Conservation (phyloP, 352 stramenopile genomes). For the Lagenidium sp. region DNA sequence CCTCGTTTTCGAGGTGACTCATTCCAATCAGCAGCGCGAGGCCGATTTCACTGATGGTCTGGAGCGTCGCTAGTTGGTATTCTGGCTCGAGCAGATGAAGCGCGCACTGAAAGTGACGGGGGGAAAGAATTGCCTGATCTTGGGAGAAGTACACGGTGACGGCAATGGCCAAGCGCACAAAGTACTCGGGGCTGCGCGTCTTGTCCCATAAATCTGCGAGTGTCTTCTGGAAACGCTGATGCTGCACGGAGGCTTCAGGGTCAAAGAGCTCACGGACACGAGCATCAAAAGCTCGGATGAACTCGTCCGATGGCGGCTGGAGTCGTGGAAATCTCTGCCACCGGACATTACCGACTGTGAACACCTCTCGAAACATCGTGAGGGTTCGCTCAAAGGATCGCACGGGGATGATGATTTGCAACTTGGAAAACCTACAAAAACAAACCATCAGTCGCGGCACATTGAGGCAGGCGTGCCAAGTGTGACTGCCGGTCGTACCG, state of each 20-base stretch:
- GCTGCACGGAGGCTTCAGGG: constrained; percentile 16
- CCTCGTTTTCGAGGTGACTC: constrained; percentile 63
- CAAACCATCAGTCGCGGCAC: too few relatives aligned
- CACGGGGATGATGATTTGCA: constrained; percentile 65
- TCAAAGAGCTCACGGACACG: constrained; percentile 30
- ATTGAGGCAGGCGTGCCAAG: too few relatives aligned
- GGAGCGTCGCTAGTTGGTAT: constrained; percentile 64
- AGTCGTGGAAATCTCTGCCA: constrained; percentile 14
- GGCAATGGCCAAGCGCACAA: constrained; percentile 41
- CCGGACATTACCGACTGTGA: constrained; percentile 27
- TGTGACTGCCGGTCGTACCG: constrained; percentile 35
- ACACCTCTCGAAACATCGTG: constrained; percentile 25
- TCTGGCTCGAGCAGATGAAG: constrained; percentile 58
- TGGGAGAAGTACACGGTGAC: constrained; percentile 36
- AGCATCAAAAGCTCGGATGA: constrained; percentile 27
- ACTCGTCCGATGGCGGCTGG: constrained; percentile 17
- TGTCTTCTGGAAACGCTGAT: constrained; percentile 32
- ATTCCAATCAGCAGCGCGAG: constrained; percentile 76
- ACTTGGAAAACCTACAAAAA: constrained; percentile 70
- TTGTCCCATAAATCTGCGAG: constrained; percentile 76
- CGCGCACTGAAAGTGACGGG: constrained; percentile 36
- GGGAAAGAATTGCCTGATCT: constrained; percentile 24
- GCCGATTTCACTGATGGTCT: constrained; percentile 47
- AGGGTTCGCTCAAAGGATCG: constrained; percentile 45
- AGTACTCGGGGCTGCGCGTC: constrained; percentile 49